Base-by-base conservation (phyloP, 176 grass and related monocot species). In the Echinochloa phyllopogon region DNA sequence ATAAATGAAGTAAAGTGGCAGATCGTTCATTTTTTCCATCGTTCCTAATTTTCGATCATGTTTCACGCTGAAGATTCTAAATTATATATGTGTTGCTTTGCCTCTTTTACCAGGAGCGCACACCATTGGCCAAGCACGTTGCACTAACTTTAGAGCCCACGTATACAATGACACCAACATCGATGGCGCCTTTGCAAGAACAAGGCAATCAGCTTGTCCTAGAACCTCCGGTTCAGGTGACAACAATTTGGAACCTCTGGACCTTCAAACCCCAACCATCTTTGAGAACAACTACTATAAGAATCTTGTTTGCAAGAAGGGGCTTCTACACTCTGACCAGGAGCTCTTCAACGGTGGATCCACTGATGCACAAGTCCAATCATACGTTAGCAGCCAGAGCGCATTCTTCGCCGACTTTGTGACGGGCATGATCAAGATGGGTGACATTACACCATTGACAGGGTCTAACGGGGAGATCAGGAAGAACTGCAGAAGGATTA, bases 91-190 rank as follows among this genome's bases (percentile, higher is more conserved):
- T 53, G 51, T 53, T 53, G 16, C 51, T 20, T 53, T 53, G 51
- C 51, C 17, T 53, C 16, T 10, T 50, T 15, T 74, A 13, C 4
- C 64, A 95, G 94, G 94, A 43, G 72, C 83, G 25, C 94, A 95
- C 84, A 95, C 93, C 13, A 93, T 95, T 10, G 93, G 93, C 17
- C 82, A 52, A 41, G 88, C 90, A 0, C 87, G 93, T 11, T 95
- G 93, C 86, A 88, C 85, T 3, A 88, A 81, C 79, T 93, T 93
- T 59, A 82, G 90, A 25, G 82, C 21, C 4, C 90, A 89, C 10
- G 71, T 95, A 8, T 93, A 95, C 88, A 95, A 93, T 6, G 93
- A 95, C 58, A 88, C 76, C 45, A 69, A 95, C 83, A 89, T 95
- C n/a, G 69, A 95, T 0, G 0, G 60, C 6, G 77, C 33, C 3